Evolutionary conservation across 139 green algal species (phyloP).

Genomic region (Axilococcus clingmanii): DNA sequence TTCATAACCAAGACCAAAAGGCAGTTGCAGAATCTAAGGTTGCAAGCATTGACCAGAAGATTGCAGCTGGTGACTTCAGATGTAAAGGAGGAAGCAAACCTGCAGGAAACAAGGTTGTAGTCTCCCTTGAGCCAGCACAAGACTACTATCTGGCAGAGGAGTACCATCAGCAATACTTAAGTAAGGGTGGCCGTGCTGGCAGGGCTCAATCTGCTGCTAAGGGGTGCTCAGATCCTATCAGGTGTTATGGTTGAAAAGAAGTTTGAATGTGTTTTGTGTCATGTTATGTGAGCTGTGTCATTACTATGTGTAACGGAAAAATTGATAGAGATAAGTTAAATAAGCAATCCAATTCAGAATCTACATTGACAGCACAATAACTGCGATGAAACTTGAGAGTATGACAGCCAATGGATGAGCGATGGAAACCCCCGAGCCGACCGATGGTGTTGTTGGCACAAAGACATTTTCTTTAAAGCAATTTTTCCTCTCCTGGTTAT

Average conservation of each 20-base stretch:
- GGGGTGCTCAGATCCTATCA: conserved; percentile 55
- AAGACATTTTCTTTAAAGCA: too few relatives aligned
- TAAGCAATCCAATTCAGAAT: too few relatives aligned
- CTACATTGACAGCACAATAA: too few relatives aligned
- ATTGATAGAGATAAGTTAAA: too few relatives aligned
- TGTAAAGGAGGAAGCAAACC: conserved; percentile 29
- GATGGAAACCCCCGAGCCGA: too few relatives aligned
- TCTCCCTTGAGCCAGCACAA: conserved; percentile 34
- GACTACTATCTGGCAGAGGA: conserved; percentile 47
- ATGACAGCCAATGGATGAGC: not conserved
- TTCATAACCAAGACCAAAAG: conserved; percentile 57
- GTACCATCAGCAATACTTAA: conserved; percentile 59
- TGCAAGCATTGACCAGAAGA: conserved; percentile 13
- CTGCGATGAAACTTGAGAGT: too few relatives aligned
- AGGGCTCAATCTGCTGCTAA: conserved; percentile 49
- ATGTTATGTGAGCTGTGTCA: too few relatives aligned
- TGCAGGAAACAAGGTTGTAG: conserved; percentile 46
- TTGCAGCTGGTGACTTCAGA: conserved; percentile 26
- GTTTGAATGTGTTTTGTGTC: too few relatives aligned
- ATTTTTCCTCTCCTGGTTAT: too few relatives aligned
- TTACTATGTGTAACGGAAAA: too few relatives aligned
- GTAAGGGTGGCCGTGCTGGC: conserved; percentile 52
- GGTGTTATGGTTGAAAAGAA: conserved; percentile 42
- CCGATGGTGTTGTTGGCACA: too few relatives aligned
- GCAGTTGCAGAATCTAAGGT: not conserved